Evolutionary conservation across 129 eudicot genomes (phyloP), one percentile per base, ranked within the genome.

Genomic region (Helianthus tuberosus): DNA sequence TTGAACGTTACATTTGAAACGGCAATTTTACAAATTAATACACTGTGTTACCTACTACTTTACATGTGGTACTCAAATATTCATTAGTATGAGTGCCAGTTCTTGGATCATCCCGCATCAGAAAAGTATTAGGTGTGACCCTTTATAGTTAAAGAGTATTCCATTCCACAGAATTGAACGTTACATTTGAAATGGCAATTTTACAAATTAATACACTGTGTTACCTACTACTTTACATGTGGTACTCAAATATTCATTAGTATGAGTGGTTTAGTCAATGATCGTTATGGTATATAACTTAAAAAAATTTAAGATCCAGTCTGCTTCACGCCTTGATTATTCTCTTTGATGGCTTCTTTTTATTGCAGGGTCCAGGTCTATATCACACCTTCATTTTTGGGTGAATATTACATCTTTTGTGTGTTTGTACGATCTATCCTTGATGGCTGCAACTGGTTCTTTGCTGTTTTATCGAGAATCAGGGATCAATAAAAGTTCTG

Each of bases 371-470:
- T 77, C 48, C 35, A 44, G 76, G 74, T 58, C 11, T 70, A 13
- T 43, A 50, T 54, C 62, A 60, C 58, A 3, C 75, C 46, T 70
- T 77, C 41, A 73, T 47, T 76, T 69, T 49, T 53, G n/a, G 9
- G 44, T 39, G 49, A 15, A 23, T 69, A 48, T 23, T 49, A 14
- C 58, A 71, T 77, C 13, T 17, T 15, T 57, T 60, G 71, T 27
- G 67, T 36, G 50, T 64, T 38, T 66, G 76, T 65, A 52, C 64
- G 43, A 58, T 6, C 69, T 62, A 61, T 60, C 32, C 66, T 77
- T 39, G 67, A 89, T 89, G 96, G 88, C 82, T 43, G 83, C 76
- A 65, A 82, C 90, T 51, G 74, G 84, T 66, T 82, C 92, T 55
- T 53, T 89, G 75, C 81, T 78, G 55, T 57, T 87, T 47, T 53